Evolutionary conservation across 495 filamentous ascomycete genomes (phyloP).

Genomic region (Xylaria cubensis): DNA sequence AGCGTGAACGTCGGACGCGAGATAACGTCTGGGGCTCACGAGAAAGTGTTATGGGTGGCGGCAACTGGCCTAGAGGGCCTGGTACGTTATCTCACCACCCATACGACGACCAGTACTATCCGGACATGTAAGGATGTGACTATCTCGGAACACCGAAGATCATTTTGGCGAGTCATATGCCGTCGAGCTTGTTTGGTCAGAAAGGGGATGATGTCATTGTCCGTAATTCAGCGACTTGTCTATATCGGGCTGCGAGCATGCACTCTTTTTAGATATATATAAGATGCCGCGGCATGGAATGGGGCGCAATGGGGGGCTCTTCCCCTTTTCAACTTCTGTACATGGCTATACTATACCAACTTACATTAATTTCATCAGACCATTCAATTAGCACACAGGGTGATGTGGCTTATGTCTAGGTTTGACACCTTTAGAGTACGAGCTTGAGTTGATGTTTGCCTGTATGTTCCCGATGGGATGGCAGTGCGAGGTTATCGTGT

Average conservation of each 20-base stretch:
- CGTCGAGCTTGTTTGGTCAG: neutral
- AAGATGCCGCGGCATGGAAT: conserved; percentile 18
- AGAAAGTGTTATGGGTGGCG: conserved; percentile 51
- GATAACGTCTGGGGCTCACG: conserved; percentile 56
- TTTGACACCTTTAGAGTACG: neutral
- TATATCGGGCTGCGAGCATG: neutral
- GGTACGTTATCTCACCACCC: conserved; percentile 42
- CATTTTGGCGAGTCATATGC: neutral
- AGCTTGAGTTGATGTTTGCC: neutral
- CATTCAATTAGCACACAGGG: neutral
- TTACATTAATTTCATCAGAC: conserved; percentile 18
- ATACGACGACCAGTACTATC: conserved; percentile 58
- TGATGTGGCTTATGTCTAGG: neutral
- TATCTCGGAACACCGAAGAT: neutral
- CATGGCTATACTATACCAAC: conserved; percentile 23
- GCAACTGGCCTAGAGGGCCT: conserved; percentile 33
- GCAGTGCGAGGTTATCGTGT: neutral
- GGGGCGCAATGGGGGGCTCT: conserved; percentile 7
- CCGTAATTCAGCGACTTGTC: neutral
- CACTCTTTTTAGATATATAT: conserved; percentile 22
- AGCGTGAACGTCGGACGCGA: conserved; percentile 59
- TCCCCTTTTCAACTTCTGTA: conserved; percentile 20
- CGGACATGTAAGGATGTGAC: conserved; percentile 48
- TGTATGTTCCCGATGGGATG: neutral
- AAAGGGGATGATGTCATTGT: conserved; percentile 1